These are phyloP conservation scores for Fusarium denticulatum DNA, from an alignment of 2,329 filamentous ascomycete species.

Conservation along the genomic window DNA sequence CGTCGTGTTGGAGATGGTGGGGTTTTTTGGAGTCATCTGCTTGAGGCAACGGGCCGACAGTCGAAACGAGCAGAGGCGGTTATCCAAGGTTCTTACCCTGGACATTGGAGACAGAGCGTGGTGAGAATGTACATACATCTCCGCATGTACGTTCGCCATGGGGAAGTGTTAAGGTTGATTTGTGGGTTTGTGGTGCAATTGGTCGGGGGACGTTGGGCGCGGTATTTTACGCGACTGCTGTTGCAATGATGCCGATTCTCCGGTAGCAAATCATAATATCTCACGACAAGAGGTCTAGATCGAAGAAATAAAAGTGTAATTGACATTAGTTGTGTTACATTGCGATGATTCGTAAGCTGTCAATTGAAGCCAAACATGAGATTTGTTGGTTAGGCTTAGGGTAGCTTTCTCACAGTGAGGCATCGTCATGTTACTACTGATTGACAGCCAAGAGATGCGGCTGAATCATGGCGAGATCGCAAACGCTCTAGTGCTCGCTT, in stretches of 20 bases:
- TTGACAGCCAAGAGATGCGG: slow-evolving; percentile 28
- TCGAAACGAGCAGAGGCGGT: neutral
- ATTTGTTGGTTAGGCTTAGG: neutral
- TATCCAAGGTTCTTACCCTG: neutral
- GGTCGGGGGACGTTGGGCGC: neutral
- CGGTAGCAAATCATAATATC: neutral
- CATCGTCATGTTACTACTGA: neutral
- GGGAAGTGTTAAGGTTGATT: slow-evolving; percentile 23
- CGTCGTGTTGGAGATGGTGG: slow-evolving; percentile 3
- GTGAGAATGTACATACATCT: neutral
- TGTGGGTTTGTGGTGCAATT: slow-evolving; percentile 12
- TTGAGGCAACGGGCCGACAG: slow-evolving; percentile 10
- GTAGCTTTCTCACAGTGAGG: neutral
- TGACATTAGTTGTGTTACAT: neutral
- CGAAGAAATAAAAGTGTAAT: neutral
- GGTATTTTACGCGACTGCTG: neutral
- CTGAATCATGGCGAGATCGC: slow-evolving; percentile 13
- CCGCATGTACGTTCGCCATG: neutral
- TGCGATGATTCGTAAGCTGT: neutral
- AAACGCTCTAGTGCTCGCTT: neutral
- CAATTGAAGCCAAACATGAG: neutral
- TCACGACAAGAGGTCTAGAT: neutral
- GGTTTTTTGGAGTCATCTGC: slow-evolving; percentile 21
- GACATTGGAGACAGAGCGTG: neutral
- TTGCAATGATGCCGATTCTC: neutral